Evolutionary conservation across 495 filamentous ascomycete genomes (phyloP).

Genomic region (Elaphomyces granulatus): DNA sequence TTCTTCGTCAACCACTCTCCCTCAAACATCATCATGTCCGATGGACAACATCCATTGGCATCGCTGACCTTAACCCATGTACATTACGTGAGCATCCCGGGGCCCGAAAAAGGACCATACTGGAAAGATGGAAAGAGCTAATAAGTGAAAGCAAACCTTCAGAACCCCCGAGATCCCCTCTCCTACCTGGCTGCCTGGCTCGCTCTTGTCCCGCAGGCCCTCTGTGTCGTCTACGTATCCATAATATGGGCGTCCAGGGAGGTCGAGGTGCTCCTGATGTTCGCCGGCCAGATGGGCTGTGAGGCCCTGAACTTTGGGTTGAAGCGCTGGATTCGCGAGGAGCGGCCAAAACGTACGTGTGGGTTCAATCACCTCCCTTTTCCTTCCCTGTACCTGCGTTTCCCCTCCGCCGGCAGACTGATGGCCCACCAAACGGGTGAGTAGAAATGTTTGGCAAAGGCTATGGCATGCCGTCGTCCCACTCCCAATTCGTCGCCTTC

Average conservation of each 20-base stretch:
- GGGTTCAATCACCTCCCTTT: background rate
- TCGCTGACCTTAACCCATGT: slow-evolving; percentile 92
- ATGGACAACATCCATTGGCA: slow-evolving; percentile 41
- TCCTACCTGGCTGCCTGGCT: slow-evolving; percentile 86
- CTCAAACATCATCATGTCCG: slow-evolving; percentile 1
- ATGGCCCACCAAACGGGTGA: background rate
- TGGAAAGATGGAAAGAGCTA: too few species aligned
- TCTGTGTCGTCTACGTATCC: slow-evolving; percentile 79
- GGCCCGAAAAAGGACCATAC: slow-evolving; percentile 6
- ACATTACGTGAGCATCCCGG: slow-evolving; percentile 58
- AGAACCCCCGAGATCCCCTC: slow-evolving; percentile 78
- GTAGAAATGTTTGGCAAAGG: slow-evolving; percentile 77
- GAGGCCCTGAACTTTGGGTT: slow-evolving; percentile 85
- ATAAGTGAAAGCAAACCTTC: too few species aligned
- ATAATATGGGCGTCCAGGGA: slow-evolving; percentile 84
- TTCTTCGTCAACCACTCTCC: too few species aligned
- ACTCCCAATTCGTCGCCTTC: slow-evolving; percentile 87
- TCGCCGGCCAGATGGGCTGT: slow-evolving; percentile 80
- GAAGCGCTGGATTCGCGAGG: slow-evolving; percentile 84
- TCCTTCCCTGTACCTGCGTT: background rate
- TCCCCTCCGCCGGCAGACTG: background rate
- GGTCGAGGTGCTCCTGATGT: slow-evolving; percentile 79
- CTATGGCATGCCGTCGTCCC: slow-evolving; percentile 97
- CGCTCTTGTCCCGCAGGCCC: slow-evolving; percentile 78
- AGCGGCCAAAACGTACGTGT: slow-evolving; percentile 57